phyloP scores from a whole-genome alignment of 768 basidiomycete genomes.

The Lepiota venenata region DNA sequence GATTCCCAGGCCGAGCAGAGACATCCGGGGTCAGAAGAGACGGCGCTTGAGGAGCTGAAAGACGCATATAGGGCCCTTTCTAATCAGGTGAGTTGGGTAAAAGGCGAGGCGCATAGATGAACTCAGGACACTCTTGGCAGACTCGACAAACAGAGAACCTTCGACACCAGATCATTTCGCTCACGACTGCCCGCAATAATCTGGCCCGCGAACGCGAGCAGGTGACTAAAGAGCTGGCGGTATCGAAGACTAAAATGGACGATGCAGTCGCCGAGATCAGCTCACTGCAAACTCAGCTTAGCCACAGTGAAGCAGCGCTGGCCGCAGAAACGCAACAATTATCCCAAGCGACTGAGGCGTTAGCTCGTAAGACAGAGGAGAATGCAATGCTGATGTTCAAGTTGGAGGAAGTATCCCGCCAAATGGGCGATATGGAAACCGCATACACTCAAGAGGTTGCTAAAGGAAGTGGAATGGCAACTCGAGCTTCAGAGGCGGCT shows the following conservation, averaged over 20 bases:
- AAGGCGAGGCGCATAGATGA: background rate
- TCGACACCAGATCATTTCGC: constrained; percentile 5
- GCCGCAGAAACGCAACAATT: background rate
- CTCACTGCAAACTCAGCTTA: background rate
- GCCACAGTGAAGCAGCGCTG: background rate
- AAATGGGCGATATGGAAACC: background rate
- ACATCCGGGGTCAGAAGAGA: background rate
- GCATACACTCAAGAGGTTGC: constrained; percentile 1
- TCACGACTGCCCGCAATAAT: background rate
- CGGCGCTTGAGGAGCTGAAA: constrained; percentile 1
- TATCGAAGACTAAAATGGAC: background rate
- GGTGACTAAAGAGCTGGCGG: background rate
- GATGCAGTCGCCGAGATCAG: background rate
- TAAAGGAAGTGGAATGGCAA: background rate
- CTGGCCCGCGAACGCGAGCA: background rate
- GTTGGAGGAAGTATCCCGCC: background rate
- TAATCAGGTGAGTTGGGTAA: background rate
- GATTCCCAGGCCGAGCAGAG: background rate
- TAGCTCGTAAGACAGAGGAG: constrained; percentile 1
- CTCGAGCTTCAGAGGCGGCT: background rate
- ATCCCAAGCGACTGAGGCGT: background rate
- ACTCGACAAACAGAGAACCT: background rate
- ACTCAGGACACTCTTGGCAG: background rate
- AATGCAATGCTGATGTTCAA: background rate
- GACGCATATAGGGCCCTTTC: background rate